These are phyloP conservation scores for Colletotrichum sojae DNA, from an alignment of 2,329 filamentous ascomycete genomes.

Conservation along the genomic window DNA sequence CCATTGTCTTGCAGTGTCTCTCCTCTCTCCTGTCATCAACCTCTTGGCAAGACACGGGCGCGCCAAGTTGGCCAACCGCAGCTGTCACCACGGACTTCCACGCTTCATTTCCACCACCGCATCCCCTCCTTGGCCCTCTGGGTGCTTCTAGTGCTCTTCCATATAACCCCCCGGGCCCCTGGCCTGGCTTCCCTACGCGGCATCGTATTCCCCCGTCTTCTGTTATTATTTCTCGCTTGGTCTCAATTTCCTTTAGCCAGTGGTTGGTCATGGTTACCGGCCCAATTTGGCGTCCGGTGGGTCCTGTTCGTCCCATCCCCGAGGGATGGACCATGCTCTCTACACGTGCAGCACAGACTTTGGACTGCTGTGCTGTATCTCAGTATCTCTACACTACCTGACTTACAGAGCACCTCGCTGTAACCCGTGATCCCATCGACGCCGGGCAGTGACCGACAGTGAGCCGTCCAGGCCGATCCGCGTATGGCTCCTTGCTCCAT, in stretches of 20 bases:
- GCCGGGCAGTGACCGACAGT: no score
- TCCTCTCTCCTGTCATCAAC: background rate
- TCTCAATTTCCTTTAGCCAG: conserved; percentile 34
- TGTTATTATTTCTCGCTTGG: conserved; percentile 27
- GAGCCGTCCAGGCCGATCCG: conserved; percentile 1
- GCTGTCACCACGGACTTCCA: conserved; percentile 8
- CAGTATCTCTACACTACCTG: background rate
- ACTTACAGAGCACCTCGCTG: no score
- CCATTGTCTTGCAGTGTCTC: background rate
- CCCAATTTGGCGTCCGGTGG: conserved; percentile 18
- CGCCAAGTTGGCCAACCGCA: background rate
- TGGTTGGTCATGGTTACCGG: conserved; percentile 26
- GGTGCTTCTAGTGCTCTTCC: conserved; percentile 11
- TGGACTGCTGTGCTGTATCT: background rate
- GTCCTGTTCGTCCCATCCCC: conserved; percentile 23
- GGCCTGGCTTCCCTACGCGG: conserved; percentile 25
- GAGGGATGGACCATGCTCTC: conserved; percentile 20
- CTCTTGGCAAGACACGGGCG: background rate
- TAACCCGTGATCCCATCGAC: conserved; percentile 27
- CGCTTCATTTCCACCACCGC: background rate
- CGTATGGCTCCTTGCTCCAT: conserved; percentile 19
- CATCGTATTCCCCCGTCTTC: conserved; percentile 34
- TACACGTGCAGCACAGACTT: background rate
- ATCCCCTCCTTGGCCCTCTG: background rate
- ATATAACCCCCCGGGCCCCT: conserved; percentile 8